Conservation (phyloP, 2,329 filamentous ascomycete species). For the Monosporascus sp. region DNA sequence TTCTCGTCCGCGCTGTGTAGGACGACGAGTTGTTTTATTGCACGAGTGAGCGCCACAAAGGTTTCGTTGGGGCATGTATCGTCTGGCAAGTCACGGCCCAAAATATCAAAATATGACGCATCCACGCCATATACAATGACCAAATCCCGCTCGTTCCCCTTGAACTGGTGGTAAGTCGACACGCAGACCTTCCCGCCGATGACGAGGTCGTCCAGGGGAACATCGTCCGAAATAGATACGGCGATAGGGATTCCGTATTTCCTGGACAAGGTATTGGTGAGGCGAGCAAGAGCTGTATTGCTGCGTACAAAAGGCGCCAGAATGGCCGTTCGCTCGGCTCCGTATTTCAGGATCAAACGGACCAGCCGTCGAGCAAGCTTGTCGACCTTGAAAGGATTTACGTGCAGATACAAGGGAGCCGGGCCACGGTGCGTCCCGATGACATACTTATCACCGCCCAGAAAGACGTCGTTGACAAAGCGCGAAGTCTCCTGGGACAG, state of each 20-base stretch:
- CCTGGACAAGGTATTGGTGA: conserved; percentile 11
- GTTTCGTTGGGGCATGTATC: conserved; percentile 22
- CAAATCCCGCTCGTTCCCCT: conserved; percentile 26
- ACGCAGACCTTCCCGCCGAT: conserved; percentile 24
- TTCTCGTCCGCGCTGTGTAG: conserved; percentile 12
- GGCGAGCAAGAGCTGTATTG: conserved; percentile 3
- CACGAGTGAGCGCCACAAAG: conserved; percentile 27
- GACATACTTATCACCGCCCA: conserved; percentile 22
- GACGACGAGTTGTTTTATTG: conserved; percentile 23
- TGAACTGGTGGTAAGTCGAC: conserved; percentile 29
- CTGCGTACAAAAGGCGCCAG: conserved; percentile 9
- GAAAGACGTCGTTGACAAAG: conserved; percentile 24
- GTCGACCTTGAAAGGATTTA: conserved; percentile 1
- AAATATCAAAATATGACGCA: conserved; percentile 17
- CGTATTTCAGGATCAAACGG: conserved; percentile 16
- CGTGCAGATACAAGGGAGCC: conserved; percentile 21
- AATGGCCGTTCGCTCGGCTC: conserved; percentile 10
- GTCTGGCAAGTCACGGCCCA: conserved; percentile 22
- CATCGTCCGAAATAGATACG: conserved; percentile 19
- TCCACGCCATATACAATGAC: conserved; percentile 23
- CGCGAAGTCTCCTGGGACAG: conserved; percentile 16
- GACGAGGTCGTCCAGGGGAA: conserved; percentile 17
- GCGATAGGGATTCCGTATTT: conserved; percentile 14
- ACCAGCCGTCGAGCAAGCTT: conserved; percentile 13
- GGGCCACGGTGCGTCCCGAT: conserved; percentile 23